Conservation (phyloP, 345 rosid species). For the Linum tenue region DNA sequence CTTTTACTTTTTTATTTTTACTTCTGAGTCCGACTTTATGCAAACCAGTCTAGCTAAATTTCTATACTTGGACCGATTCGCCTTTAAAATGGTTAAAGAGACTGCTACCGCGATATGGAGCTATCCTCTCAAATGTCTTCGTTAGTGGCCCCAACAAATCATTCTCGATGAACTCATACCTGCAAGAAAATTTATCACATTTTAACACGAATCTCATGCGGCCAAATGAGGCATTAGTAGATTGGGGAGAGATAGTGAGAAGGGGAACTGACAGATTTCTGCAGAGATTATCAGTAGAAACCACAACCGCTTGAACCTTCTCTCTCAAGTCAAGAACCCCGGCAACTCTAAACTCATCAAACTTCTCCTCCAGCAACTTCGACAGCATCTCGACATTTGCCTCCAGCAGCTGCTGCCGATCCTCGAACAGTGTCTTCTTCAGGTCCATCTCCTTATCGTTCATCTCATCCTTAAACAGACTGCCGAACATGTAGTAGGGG, state of each 20-base stretch:
- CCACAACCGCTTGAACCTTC: conserved; percentile 21
- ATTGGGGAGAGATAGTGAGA: neutral
- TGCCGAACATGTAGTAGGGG: conserved; percentile 51
- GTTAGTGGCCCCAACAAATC: neutral
- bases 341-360: conserved; percentile 18
- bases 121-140: too few relatives aligned
- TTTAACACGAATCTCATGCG: too few relatives aligned
- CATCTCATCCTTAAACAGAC: conserved; percentile 33
- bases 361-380: conserved; percentile 24
- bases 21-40: too few relatives aligned
- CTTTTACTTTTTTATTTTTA: too few relatives aligned
- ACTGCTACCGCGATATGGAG: too few relatives aligned
- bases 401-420: conserved; percentile 39
- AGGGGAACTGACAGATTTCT: conserved; percentile 25
- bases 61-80: too few relatives aligned
- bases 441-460: conserved; percentile 27
- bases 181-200: neutral
- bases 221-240: too few relatives aligned
- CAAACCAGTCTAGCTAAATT: too few relatives aligned
- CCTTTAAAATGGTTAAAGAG: too few relatives aligned
- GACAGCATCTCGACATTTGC: conserved; percentile 37
- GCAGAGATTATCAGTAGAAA: conserved; percentile 36
- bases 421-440: conserved; percentile 33
- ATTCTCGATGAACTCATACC: conserved; percentile 2
- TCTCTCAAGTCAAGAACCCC: conserved; percentile 15